Evolutionary conservation across 495 filamentous ascomycete species (phyloP), one percentile per base, ranked within the genome.

Genomic region (Sordaria brevicollis): DNA sequence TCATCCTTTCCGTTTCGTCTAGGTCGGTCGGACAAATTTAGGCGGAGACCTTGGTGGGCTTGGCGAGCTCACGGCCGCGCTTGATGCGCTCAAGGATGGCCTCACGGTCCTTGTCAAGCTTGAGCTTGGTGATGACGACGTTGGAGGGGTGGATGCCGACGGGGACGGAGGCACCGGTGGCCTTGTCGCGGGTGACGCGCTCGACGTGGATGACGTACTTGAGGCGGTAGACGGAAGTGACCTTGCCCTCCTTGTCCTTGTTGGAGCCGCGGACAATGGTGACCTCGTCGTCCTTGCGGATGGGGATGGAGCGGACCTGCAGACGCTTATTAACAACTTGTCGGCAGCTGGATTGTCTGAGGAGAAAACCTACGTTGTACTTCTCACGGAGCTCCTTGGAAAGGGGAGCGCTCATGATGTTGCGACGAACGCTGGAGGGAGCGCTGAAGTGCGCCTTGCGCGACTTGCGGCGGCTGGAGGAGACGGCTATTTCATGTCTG

Each of bases 251-350:
- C 75, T 93, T 92, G 81, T 93, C 94, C 88, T 97, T 97, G 85
- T 95, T 89, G 82, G 82, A 81, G 75, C 95, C 95, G 69, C 95
- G 93, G 76, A 91, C 87, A 77, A 99, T 89, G 77, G 83, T 82
- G 76, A 98, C 93, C 84, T 97, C 93, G 84, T 99, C 95, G 82
- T 97, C 94, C 84, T 96, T 96, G 86, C 95, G 93, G 87, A 99
- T 88, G 78, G 95, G 95, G 79, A 99, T 96, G 77, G 91, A 91
- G 84, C 93, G 94, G 82, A 97, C 93, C 92, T 97, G 76, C 62
- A 35, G 19, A 15, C 17, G 3, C 36, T 37, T 31, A 29, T 21
- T 68, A 75, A 73, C 74, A 71, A 68, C 54, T 21, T 36, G 38
- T 67, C 36, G 11, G 41, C 41, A 71, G 68, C 0, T 57, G 49